phyloP scores from a whole-genome alignment of 257 asterid genomes.

The Misopates orontium region DNA sequence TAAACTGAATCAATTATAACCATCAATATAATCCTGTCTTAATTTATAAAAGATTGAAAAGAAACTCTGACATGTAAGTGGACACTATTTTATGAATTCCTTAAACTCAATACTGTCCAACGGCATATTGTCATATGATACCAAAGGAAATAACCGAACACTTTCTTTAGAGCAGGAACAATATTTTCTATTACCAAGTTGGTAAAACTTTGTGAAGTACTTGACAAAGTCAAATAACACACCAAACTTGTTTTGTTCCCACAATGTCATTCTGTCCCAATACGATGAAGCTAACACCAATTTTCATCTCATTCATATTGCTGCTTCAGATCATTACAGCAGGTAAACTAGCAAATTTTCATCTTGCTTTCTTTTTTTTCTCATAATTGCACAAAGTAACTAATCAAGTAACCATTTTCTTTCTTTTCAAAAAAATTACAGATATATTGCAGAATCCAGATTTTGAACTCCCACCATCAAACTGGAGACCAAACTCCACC shows the following conservation, averaged over 20 bases:
- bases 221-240: slow-evolving; percentile 4
- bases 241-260: not conserved
- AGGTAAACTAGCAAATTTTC: slow-evolving; percentile 27
- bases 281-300: slow-evolving; percentile 29
- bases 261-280: not conserved
- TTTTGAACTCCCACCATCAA: slow-evolving; percentile 54
- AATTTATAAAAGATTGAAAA: too few species aligned
- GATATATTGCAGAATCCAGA: slow-evolving; percentile 57
- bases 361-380: not conserved
- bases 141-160: too few species aligned
- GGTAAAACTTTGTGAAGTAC: too few species aligned
- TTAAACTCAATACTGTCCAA: too few species aligned
- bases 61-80: too few species aligned
- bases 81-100: too few species aligned
- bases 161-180: too few species aligned
- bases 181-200: too few species aligned
- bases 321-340: slow-evolving; percentile 30
- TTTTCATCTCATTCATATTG: slow-evolving; percentile 29
- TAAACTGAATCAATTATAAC: too few species aligned
- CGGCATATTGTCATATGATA: too few species aligned
- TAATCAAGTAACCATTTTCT: slow-evolving; percentile 4
- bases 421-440: too few species aligned
- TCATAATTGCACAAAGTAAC: not conserved
- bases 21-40: too few species aligned
- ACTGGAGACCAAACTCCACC: slow-evolving; percentile 39